phyloP scores from a whole-genome alignment of 202 grass and related monocot species.

The Panicum virgatum region DNA sequence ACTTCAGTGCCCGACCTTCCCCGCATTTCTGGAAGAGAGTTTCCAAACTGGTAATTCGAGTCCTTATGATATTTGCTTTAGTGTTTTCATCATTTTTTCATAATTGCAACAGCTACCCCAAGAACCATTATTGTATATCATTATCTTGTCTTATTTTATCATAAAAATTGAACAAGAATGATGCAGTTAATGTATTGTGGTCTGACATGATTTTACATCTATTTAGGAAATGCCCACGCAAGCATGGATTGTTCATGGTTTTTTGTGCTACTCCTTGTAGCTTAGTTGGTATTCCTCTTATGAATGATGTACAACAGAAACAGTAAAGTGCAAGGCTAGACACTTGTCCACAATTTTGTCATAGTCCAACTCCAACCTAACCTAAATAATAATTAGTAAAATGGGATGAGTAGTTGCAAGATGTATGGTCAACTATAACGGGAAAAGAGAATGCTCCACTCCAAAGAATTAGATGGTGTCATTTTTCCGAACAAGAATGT shows the following conservation, averaged over 20 bases:
- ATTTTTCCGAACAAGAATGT: no score
- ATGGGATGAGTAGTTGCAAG: no score
- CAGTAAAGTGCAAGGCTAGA: no score
- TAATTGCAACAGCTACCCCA: neutral
- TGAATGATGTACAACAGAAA: no score
- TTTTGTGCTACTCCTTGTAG: no score
- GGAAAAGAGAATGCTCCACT: no score
- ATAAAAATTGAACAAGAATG: neutral
- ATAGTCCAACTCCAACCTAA: no score
- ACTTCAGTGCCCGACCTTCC: conserved; percentile 71
- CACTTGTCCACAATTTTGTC: no score
- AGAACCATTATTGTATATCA: conserved; percentile 11
- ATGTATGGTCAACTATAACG: no score
- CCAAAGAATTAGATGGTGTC: no score
- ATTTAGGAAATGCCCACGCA: neutral
- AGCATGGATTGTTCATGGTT: neutral
- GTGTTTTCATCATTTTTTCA: neutral
- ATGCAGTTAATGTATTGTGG: neutral
- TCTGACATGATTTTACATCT: neutral
- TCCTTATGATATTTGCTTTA: conserved; percentile 19
- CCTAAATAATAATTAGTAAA: no score
- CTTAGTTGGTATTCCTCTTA: neutral
- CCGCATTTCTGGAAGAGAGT: conserved; percentile 97
- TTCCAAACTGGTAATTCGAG: conserved; percentile 78
- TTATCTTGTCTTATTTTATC: conserved; percentile 1